phyloP scores from a whole-genome alignment of 371 early-diverging fungal species.

The Circinella minor region DNA sequence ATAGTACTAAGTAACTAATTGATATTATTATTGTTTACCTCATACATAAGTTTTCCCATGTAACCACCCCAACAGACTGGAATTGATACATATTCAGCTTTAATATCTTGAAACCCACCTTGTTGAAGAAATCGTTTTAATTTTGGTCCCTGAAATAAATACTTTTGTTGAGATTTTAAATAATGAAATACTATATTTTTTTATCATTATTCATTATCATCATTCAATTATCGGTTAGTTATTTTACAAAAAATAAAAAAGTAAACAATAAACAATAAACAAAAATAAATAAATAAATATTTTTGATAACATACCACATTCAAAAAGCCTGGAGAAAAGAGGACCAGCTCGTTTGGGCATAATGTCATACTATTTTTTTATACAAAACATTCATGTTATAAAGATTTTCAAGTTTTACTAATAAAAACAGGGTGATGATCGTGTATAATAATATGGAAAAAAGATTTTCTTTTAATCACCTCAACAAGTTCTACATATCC shows the following conservation, averaged over 20 bases:
- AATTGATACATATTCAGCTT: slow-evolving; percentile 39
- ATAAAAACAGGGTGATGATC: too few species aligned
- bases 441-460: too few species aligned
- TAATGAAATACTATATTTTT: slow-evolving; percentile 3
- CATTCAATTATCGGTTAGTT: neutral
- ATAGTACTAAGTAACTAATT: neutral
- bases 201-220: neutral
- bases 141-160: slow-evolving; percentile 23
- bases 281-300: too few species aligned
- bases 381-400: neutral
- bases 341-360: slow-evolving; percentile 27
- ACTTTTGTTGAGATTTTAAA: slow-evolving; percentile 10
- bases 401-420: too few species aligned
- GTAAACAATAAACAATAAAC: neutral
- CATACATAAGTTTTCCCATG: slow-evolving; percentile 44
- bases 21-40: slow-evolving; percentile 23
- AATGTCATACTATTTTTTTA: slow-evolving; percentile 17
- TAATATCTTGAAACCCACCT: slow-evolving; percentile 31
- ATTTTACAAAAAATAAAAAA: too few species aligned
- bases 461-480: slow-evolving; percentile 7
- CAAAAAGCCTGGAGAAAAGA: slow-evolving; percentile 11
- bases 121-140: slow-evolving; percentile 24
- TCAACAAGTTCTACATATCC: slow-evolving; percentile 47
- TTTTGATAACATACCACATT: slow-evolving; percentile 7
- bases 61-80: slow-evolving; percentile 52